Evolutionary conservation across 2,329 filamentous ascomycete species (phyloP).

Genomic region (Phialemonium atrogriseum): DNA sequence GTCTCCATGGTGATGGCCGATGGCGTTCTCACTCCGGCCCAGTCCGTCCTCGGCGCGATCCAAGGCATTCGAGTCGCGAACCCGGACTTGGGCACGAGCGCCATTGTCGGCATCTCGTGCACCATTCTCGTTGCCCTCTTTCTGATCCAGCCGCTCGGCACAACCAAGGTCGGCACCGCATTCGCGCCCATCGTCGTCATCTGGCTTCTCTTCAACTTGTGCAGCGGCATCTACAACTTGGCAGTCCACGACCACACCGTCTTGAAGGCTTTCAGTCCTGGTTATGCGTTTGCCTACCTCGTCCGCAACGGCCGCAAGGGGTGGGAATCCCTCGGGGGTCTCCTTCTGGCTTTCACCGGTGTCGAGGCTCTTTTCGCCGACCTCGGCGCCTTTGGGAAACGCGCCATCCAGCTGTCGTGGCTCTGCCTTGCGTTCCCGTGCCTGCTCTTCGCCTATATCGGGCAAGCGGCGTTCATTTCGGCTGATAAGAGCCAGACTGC

Average conservation of each 20-base stretch:
- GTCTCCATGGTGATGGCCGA: conserved; percentile 61
- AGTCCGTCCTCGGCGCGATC: conserved; percentile 61
- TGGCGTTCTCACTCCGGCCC: conserved; percentile 60
- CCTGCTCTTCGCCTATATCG: conserved; percentile 55
- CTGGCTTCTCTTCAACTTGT: conserved; percentile 57
- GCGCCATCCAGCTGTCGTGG: conserved; percentile 68
- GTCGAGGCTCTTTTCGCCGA: conserved; percentile 76
- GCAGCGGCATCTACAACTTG: conserved; percentile 57
- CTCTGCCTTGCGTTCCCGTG: conserved; percentile 61
- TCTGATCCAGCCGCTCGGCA: conserved; percentile 56
- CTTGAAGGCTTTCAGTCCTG: conserved; percentile 47
- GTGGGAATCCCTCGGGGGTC: conserved; percentile 60
- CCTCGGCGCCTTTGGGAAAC: conserved; percentile 62
- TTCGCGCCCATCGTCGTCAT: conserved; percentile 62
- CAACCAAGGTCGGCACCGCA: conserved; percentile 45
- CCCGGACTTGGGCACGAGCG: conserved; percentile 43
- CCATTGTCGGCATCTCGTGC: conserved; percentile 56
- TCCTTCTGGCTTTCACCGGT: conserved; percentile 67
- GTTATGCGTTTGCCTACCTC: conserved; percentile 54
- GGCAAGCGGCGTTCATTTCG: conserved; percentile 67
- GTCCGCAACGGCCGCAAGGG: conserved; percentile 49
- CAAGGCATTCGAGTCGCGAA: conserved; percentile 54
- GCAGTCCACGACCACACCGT: conserved; percentile 42
- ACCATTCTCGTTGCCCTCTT: conserved; percentile 58
- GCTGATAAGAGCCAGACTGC: conserved; percentile 43